A percentile compares a stretch with the other conserved stretches of the same genome.
Evolutionary conservation across 768 basidiomycete species (phyloP).

Genomic region (Chlorophyllum brunneum): DNA sequence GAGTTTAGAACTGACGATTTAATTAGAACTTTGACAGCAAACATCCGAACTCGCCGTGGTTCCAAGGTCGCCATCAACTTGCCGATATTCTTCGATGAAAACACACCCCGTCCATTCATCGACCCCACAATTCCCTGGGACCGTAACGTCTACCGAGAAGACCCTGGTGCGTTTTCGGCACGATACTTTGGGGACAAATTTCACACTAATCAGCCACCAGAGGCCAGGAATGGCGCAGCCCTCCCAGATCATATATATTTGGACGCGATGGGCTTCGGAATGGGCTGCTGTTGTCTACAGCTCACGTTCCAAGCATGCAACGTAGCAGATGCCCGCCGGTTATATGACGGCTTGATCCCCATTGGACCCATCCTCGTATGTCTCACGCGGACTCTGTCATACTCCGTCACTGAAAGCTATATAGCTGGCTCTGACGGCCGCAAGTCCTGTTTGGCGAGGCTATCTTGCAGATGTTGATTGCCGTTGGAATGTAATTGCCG

Average conservation of each 20-base stretch:
- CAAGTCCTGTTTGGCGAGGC: constrained; percentile 93
- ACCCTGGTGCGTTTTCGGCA: constrained; percentile 53
- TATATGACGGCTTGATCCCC: constrained; percentile 96
- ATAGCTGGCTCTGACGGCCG: constrained; percentile 90
- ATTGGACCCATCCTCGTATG: constrained; percentile 91
- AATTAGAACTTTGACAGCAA: constrained; percentile 90
- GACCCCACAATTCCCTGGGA: constrained; percentile 93
- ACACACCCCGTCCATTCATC: constrained; percentile 85
- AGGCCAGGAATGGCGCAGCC: constrained; percentile 89
- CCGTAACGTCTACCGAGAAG: constrained; percentile 78
- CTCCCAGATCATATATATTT: constrained; percentile 90
- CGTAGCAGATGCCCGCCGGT: constrained; percentile 83
- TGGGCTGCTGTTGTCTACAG: constrained; percentile 98
- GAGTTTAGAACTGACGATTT: constrained; percentile 2
- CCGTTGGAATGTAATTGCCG: constrained; percentile 98
- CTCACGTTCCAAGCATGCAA: constrained; percentile 97
- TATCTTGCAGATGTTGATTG: constrained; percentile 96
- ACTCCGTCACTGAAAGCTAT: constrained; percentile 4
- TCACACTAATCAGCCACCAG: constrained; percentile 30
- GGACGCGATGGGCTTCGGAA: constrained; percentile 99
- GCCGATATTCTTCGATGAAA: constrained; percentile 84
- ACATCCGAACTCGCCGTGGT: constrained; percentile 85
- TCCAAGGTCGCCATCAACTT: constrained; percentile 96
- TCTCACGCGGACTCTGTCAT: constrained; percentile 10
- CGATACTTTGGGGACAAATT: background rate